These are phyloP conservation scores for Rhynchosporium secalis DNA, from an alignment of 2,329 filamentous ascomycete genomes.

Conservation along the genomic window DNA sequence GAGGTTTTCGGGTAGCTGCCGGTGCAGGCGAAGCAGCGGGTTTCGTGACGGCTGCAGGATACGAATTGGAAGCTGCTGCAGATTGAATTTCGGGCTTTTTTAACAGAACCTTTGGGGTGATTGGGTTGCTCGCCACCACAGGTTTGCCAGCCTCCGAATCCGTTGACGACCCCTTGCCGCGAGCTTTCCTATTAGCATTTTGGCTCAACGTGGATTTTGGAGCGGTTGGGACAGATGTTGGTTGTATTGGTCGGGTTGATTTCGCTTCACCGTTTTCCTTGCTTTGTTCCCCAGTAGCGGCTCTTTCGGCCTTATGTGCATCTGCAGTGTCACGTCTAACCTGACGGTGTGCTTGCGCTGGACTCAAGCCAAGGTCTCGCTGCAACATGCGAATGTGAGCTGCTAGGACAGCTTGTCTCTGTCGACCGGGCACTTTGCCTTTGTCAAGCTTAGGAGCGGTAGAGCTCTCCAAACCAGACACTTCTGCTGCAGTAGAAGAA, in stretches of 20 bases:
- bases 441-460: conserved; percentile 53
- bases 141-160: conserved; percentile 25
- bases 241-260: conserved; percentile 8
- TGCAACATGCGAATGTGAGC: conserved; percentile 65
- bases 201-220: conserved; percentile 35
- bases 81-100: conserved; percentile 43
- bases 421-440: conserved; percentile 43
- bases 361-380: conserved; percentile 64
- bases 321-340: conserved; percentile 53
- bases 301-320: conserved; percentile 37
- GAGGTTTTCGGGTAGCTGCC: conserved; percentile 35
- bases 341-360: conserved; percentile 61
- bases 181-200: conserved; percentile 31
- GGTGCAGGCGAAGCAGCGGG: conserved; percentile 23
- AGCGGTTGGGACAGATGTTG: conserved; percentile 34
- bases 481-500: conserved; percentile 35
- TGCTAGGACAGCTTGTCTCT: conserved; percentile 50
- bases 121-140: conserved; percentile 32
- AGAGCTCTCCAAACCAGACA: conserved; percentile 37
- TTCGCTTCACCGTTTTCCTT: conserved; percentile 16
- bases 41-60: conserved; percentile 34
- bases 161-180: conserved; percentile 43
- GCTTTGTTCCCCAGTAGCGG: conserved; percentile 29
- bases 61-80: conserved; percentile 32
- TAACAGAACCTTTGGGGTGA: conserved; percentile 41